Conservation (phyloP, 768 basidiomycete genomes). For the Amanita rimosa region DNA sequence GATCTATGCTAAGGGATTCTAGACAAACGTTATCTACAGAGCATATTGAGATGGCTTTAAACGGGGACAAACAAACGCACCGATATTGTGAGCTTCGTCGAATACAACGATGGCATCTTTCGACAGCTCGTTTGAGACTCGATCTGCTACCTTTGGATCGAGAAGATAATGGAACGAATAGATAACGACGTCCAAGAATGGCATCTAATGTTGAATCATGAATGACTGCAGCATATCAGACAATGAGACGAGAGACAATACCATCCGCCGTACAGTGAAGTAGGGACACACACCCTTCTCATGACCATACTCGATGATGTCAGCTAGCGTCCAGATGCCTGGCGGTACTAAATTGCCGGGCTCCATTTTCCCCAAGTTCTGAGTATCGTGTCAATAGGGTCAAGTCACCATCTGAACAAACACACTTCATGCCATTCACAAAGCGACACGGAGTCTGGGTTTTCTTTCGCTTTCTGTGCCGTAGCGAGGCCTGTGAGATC, state of each 20-base stretch:
- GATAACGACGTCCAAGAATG: slow-evolving; percentile 92
- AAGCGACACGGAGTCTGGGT: slow-evolving; percentile 85
- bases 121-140: slow-evolving; percentile 95
- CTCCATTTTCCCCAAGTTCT: slow-evolving; percentile 81
- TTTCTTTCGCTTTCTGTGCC: slow-evolving; percentile 71
- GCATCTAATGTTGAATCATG: slow-evolving; percentile 48
- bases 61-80: slow-evolving; percentile 27
- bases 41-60: background rate
- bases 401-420: slow-evolving; percentile 5
- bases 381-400: slow-evolving; percentile 7
- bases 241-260: slow-evolving; percentile 17
- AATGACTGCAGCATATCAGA: background rate
- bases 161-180: slow-evolving; percentile 99
- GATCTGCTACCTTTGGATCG: slow-evolving; percentile 98
- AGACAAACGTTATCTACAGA: slow-evolving; percentile 96
- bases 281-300: slow-evolving; percentile 88
- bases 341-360: slow-evolving; percentile 71
- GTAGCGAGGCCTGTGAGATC: slow-evolving; percentile 83
- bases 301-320: slow-evolving; percentile 80
- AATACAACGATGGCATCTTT: slow-evolving; percentile 99
- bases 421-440: slow-evolving; percentile 94
- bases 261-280: slow-evolving; percentile 94
- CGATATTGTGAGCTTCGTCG: slow-evolving; percentile 99
- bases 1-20: slow-evolving; percentile 93
- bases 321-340: slow-evolving; percentile 91